phyloP scores from a whole-genome alignment of 2,329 filamentous ascomycete genomes.

The Bipolaris victoriae region DNA sequence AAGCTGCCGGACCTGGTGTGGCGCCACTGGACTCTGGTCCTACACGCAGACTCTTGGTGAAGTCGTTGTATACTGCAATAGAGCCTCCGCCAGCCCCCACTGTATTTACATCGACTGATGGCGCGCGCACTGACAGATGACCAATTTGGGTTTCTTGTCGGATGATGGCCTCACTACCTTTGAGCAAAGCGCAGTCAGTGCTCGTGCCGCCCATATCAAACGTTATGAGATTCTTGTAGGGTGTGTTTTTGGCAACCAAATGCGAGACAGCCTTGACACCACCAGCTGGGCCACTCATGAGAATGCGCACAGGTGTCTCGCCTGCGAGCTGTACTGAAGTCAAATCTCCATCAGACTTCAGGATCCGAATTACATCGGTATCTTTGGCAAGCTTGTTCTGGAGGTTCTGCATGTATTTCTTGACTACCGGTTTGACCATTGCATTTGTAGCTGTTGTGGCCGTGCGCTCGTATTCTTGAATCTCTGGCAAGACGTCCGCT shows the following conservation, averaged over 20 bases:
- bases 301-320: slow-evolving; percentile 56
- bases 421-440: slow-evolving; percentile 57
- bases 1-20: slow-evolving; percentile 57
- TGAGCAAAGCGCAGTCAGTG: slow-evolving; percentile 57
- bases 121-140: slow-evolving; percentile 53
- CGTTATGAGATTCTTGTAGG: slow-evolving; percentile 57
- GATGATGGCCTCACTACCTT: slow-evolving; percentile 52
- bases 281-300: slow-evolving; percentile 59
- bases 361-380: slow-evolving; percentile 55
- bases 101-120: slow-evolving; percentile 57
- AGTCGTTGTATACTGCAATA: slow-evolving; percentile 55
- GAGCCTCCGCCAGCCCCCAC: slow-evolving; percentile 60
- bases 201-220: slow-evolving; percentile 61
- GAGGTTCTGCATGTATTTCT: slow-evolving; percentile 54
- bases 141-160: slow-evolving; percentile 56
- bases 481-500: slow-evolving; percentile 55
- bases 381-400: slow-evolving; percentile 50
- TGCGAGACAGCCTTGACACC: slow-evolving; percentile 58
- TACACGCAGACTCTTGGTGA: slow-evolving; percentile 58
- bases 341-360: slow-evolving; percentile 58
- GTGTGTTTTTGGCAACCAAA: slow-evolving; percentile 53
- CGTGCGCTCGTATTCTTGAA: slow-evolving; percentile 58
- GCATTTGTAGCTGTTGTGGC: slow-evolving; percentile 58
- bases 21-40: slow-evolving; percentile 60
- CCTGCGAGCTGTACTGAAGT: slow-evolving; percentile 55